Evolutionary conservation across 129 eudicot species (phyloP), one percentile per base, ranked within the genome.

Genomic region (Lactuca saligna): DNA sequence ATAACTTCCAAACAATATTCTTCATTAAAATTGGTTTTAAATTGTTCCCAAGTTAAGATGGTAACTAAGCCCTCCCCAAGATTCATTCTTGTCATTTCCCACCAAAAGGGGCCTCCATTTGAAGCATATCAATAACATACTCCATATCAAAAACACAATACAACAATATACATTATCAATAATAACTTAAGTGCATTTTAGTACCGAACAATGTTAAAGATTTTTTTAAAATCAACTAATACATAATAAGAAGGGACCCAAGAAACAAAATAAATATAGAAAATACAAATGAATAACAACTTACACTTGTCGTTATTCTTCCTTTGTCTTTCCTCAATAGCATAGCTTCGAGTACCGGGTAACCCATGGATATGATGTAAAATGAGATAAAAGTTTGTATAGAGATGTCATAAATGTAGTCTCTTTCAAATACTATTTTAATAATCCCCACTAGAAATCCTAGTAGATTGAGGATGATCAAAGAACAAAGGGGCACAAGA

Each of bases 321-420:
- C 87, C 91, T 38, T 65, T 62, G 68, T 85, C 91, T 67, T 68
- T 73, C 83, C 91, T 82, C 35, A 82, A 48, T 9, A 82, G 0
- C 90, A 85, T 85, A 54, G 82, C 90, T 65, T 85, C 82, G 39
- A 85, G 61, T 31, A 85, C 48, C 8, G 80, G 85, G 51, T 57
- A 76, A 54, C 72, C 63, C 81, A 85, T 33, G 16, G 62, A 33
- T 17, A 61, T 11, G 10, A 55, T 51, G 55, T 74, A 85, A 4
- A 82, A 53, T 17, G 87, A 75, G 37, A 85, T 46, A 15, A 79
- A 38, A 49, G 41, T 48, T 82, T 85, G 91, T 8, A 65, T 20
- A 14, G 74, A 54, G 76, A 85, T 72, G 33, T 75, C 77, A 16
- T 35, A 13, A 53, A 66, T 8, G 51, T 4, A 69, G 7, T 48